Evolutionary conservation across 2,329 filamentous ascomycete species (phyloP).

Genomic region (Aquanectria penicillioides): DNA sequence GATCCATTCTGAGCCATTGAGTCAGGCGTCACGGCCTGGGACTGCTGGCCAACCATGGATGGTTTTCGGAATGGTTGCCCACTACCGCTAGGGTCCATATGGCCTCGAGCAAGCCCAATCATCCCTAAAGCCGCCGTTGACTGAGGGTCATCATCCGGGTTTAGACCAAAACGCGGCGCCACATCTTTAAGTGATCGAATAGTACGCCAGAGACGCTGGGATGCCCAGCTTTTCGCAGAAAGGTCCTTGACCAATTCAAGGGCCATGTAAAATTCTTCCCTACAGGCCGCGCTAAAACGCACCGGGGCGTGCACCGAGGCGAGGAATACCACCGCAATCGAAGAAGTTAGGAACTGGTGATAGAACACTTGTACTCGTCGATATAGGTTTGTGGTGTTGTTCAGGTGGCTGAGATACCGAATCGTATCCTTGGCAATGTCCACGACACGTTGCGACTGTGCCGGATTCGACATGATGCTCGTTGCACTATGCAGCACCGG

Average conservation of each 20-base stretch:
- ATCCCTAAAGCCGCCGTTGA: conserved; percentile 64
- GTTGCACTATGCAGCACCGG: conserved; percentile 86
- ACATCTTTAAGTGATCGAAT: conserved; percentile 77
- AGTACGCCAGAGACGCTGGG: conserved; percentile 78
- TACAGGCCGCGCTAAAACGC: conserved; percentile 73
- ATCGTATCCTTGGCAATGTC: conserved; percentile 83
- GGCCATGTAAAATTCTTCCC: conserved; percentile 82
- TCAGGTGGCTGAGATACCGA: conserved; percentile 74
- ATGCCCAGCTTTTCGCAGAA: conserved; percentile 76
- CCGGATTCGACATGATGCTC: conserved; percentile 81
- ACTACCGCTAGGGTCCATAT: conserved; percentile 40
- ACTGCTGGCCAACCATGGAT: conserved; percentile 39
- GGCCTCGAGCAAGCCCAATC: conserved; percentile 61
- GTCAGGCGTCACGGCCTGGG: conserved; percentile 34
- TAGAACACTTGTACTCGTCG: conserved; percentile 78
- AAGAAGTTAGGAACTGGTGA: conserved; percentile 81
- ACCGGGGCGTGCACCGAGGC: conserved; percentile 80
- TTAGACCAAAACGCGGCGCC: conserved; percentile 73
- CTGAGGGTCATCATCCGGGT: conserved; percentile 59
- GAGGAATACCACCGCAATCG: conserved; percentile 79
- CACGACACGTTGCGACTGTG: conserved; percentile 78
- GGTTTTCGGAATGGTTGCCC: conserved; percentile 42
- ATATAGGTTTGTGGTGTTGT: conserved; percentile 78
- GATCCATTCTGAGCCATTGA: conserved; percentile 54
- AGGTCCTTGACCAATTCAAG: conserved; percentile 79